A percentile compares a stretch with the other conserved stretches of the same genome.
Evolutionary conservation across 257 asterid species (phyloP).

Genomic region (Vinca minor): DNA sequence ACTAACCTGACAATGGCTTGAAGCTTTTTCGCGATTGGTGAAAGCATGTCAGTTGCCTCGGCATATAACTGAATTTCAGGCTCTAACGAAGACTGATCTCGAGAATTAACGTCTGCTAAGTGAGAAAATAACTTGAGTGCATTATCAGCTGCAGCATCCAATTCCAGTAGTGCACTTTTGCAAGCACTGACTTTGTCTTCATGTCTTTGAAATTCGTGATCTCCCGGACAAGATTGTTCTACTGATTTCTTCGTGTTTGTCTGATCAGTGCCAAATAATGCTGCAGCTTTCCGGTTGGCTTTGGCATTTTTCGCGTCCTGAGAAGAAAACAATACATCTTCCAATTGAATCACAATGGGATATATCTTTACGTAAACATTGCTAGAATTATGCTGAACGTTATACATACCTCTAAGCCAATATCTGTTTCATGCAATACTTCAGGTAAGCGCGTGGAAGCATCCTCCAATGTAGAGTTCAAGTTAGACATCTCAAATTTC

Average conservation of each 20-base stretch:
- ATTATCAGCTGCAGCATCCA: slow-evolving; percentile 51
- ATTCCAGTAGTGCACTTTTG: slow-evolving; percentile 37
- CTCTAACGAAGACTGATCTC: slow-evolving; percentile 21
- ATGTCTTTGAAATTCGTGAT: background rate
- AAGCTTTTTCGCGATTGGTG: slow-evolving; percentile 34
- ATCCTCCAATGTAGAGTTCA: background rate
- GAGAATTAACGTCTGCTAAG: slow-evolving; percentile 20
- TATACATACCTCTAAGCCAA: background rate
- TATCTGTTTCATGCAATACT: slow-evolving; percentile 1
- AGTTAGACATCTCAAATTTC: background rate
- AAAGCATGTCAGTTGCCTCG: slow-evolving; percentile 31
- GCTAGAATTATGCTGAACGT: background rate
- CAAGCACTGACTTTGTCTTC: slow-evolving; percentile 20
- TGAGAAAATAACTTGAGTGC: slow-evolving; percentile 35
- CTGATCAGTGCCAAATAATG: background rate
- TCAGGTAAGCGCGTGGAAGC: background rate
- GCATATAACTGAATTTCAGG: slow-evolving; percentile 21
- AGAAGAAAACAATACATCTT: background rate
- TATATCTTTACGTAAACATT: background rate
- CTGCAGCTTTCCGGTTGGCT: background rate
- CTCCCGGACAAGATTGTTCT: background rate
- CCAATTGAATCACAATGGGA: background rate
- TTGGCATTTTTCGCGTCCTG: background rate
- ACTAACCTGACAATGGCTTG: slow-evolving; percentile 32
- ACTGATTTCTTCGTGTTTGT: background rate